A percentile compares a stretch with the other conserved stretches of the same genome.
These are phyloP conservation scores for Alternaria hordeiaustralica DNA, from an alignment of 2,329 filamentous ascomycete species.

Conservation along the genomic window DNA sequence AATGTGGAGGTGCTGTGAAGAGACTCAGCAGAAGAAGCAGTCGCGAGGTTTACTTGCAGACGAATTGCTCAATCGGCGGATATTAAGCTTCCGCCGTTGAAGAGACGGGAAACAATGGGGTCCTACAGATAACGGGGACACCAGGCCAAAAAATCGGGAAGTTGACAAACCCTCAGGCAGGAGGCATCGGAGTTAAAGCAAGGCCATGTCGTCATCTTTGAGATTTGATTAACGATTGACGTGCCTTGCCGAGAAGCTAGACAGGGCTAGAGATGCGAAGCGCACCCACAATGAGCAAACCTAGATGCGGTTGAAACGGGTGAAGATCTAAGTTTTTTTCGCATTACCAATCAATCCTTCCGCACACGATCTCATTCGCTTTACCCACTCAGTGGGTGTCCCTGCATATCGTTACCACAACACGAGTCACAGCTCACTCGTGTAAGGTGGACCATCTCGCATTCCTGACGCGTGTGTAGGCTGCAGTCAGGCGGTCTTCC, in stretches of 20 bases:
- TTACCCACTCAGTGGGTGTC: not conserved
- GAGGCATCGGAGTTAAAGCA: constrained; percentile 23
- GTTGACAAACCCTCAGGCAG: constrained; percentile 16
- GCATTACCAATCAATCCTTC: constrained; percentile 10
- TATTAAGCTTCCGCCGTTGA: not conserved
- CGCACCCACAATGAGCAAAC: not conserved
- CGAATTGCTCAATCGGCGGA: not conserved
- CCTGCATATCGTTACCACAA: constrained; percentile 5
- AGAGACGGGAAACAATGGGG: not conserved
- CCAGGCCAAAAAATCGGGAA: constrained; percentile 1
- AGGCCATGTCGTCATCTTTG: constrained; percentile 18
- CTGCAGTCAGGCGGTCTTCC: not conserved
- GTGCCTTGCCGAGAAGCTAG: constrained; percentile 9
- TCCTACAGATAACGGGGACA: not conserved
- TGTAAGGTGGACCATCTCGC: not conserved
- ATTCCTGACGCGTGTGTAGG: not conserved
- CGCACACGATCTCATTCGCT: not conserved
- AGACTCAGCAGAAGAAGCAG: not conserved
- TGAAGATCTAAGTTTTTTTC: not conserved
- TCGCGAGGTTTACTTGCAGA: not conserved
- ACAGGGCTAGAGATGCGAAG: not conserved
- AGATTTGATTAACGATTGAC: constrained; percentile 14
- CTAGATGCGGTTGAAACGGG: not conserved
- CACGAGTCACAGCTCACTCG: constrained; percentile 3
- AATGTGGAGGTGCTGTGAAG: not conserved